Percentiles rank a stretch among this genome's conserved stretches.
Evolutionary conservation across 2,329 filamentous ascomycete genomes (phyloP).

Genomic region (Beauveria asiatica): DNA sequence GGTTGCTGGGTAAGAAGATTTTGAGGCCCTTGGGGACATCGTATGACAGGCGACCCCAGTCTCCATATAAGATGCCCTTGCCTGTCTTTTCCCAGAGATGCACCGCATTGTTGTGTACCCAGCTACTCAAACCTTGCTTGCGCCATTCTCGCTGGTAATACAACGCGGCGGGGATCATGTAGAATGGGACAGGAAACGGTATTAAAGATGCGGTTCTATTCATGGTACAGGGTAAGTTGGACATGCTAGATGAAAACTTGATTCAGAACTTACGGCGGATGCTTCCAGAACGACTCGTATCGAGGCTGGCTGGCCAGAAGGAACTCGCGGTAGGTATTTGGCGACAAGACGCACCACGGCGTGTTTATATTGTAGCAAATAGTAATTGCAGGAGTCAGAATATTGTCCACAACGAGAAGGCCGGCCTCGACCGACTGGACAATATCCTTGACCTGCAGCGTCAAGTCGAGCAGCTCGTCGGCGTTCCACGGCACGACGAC

Average conservation of each 20-base stretch:
- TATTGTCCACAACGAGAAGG: constrained; percentile 11
- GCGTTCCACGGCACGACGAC: constrained; percentile 8
- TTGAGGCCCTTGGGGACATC: neutral
- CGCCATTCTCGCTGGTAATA: neutral
- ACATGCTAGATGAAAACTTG: neutral
- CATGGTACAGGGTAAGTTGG: no score
- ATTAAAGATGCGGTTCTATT: neutral
- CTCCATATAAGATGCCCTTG: neutral
- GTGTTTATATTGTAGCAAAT: constrained; percentile 1
- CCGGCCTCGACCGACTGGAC: constrained; percentile 5
- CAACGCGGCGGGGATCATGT: neutral
- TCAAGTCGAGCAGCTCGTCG: constrained; percentile 4
- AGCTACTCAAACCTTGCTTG: neutral
- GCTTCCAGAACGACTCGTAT: constrained; percentile 6
- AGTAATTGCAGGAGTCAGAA: constrained; percentile 11
- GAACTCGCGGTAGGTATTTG: constrained; percentile 12
- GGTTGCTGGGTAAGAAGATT: constrained; percentile 1
- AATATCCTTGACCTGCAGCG: neutral
- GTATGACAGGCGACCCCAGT: neutral
- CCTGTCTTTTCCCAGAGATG: neutral
- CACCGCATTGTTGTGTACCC: constrained; percentile 1
- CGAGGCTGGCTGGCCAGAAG: constrained; percentile 2
- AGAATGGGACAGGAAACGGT: neutral
- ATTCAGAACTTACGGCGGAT: constrained; percentile 1
- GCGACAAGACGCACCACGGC: constrained; percentile 10